Conservation (phyloP, 2,329 filamentous ascomycete species). For the Pyricularia grisea region DNA sequence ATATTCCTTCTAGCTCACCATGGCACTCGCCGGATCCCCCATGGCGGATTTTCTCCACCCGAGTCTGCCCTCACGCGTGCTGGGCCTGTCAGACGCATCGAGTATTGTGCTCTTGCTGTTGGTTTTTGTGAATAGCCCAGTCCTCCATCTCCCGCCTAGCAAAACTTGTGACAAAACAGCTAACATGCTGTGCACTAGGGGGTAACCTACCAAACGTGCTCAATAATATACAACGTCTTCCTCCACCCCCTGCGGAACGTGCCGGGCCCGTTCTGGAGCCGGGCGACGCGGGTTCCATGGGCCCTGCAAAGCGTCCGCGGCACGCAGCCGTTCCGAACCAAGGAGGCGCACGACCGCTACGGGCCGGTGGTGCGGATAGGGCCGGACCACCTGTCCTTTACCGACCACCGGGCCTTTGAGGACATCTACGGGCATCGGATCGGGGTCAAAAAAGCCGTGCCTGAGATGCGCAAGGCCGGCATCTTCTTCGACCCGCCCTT, state of each 20-base stretch:
- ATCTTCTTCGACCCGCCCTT: too few relatives aligned
- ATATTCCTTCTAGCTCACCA: too few relatives aligned
- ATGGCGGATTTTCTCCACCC: too few relatives aligned
- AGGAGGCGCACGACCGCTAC: conserved; percentile 1
- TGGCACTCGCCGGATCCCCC: too few relatives aligned
- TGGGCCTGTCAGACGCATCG: too few relatives aligned
- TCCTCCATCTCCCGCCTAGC: too few relatives aligned
- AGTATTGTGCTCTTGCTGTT: too few relatives aligned
- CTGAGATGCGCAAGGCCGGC: neutral
- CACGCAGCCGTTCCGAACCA: neutral
- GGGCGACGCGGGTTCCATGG: conserved; percentile 11
- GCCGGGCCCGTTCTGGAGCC: conserved; percentile 20
- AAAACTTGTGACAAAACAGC: too few relatives aligned
- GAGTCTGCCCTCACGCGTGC: too few relatives aligned
- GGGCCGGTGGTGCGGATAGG: conserved; percentile 5
- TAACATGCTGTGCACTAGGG: too few relatives aligned
- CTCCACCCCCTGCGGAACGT: conserved; percentile 22
- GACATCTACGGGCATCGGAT: conserved; percentile 5
- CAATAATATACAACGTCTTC: conserved; percentile 20
- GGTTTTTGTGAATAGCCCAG: too few relatives aligned
- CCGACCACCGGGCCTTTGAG: neutral
- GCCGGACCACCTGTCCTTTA: conserved; percentile 4
- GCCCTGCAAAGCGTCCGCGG: neutral
- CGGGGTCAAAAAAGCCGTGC: neutral
- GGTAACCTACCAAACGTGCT: too few relatives aligned